A percentile compares a stretch with the other conserved stretches of the same genome.
phyloP scores from a whole-genome alignment of 2,329 filamentous ascomycete species.

The Balansia obtecta region DNA sequence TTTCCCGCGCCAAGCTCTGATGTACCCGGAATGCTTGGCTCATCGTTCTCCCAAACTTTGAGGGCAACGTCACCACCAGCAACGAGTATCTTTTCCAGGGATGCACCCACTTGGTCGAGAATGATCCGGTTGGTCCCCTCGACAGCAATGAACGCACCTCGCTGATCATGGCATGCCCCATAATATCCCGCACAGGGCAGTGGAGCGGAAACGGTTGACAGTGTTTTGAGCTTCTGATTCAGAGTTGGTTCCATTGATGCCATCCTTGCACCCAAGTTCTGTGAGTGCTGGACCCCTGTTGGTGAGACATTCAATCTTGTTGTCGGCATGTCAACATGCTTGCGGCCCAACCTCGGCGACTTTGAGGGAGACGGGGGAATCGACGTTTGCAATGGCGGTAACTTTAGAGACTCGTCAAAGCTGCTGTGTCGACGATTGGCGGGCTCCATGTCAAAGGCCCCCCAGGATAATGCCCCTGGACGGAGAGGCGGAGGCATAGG shows the following conservation, averaged over 20 bases:
- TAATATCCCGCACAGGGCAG: slow-evolving; percentile 29
- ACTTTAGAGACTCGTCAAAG: slow-evolving; percentile 40
- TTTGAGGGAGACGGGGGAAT: slow-evolving; percentile 19
- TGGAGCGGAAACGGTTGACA: slow-evolving; percentile 64
- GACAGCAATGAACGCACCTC: slow-evolving; percentile 73
- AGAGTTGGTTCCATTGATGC: slow-evolving; percentile 44
- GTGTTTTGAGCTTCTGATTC: slow-evolving; percentile 61
- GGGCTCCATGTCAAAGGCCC: slow-evolving; percentile 17
- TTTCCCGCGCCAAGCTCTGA: slow-evolving; percentile 2
- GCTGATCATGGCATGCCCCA: slow-evolving; percentile 26
- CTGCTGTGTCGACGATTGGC: slow-evolving; percentile 29
- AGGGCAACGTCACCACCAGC: slow-evolving; percentile 29
- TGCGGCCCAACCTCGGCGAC: slow-evolving; percentile 13
- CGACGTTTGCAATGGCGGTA: slow-evolving; percentile 40
- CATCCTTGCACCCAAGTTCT: slow-evolving; percentile 21
- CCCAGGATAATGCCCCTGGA: slow-evolving; percentile 16
- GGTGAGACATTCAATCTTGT: slow-evolving; percentile 13
- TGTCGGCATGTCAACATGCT: slow-evolving; percentile 16
- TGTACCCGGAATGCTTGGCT: background rate
- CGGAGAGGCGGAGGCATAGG: slow-evolving; percentile 45
- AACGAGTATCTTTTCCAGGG: slow-evolving; percentile 51
- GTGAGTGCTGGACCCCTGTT: background rate
- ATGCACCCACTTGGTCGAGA: slow-evolving; percentile 44
- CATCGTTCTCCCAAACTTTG: slow-evolving; percentile 30
- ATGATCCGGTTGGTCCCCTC: slow-evolving; percentile 56